These are phyloP conservation scores for Firmiana major DNA, from an alignment of 345 rosid genomes.

Conservation along the genomic window DNA sequence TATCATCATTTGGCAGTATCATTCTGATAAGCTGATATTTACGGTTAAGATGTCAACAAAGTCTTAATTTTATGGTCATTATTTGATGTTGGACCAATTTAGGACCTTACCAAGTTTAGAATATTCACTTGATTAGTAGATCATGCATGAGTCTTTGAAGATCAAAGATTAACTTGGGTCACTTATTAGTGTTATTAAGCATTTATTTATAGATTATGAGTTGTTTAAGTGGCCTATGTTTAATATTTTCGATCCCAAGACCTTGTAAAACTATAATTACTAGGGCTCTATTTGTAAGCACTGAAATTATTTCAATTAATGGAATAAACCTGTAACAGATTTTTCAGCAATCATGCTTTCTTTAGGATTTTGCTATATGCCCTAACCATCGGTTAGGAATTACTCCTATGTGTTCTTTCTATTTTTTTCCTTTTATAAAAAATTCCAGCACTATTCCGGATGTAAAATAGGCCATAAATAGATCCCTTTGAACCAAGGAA, in stretches of 20 bases:
- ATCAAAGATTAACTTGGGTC: neutral
- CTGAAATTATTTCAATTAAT: constrained; percentile 3
- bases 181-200: neutral
- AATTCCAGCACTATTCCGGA: neutral
- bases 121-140: neutral
- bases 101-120: neutral
- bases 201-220: neutral
- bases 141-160: neutral
- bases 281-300: neutral
- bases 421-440: neutral
- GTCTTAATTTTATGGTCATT: neutral
- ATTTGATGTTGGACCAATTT: neutral
- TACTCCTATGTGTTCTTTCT: neutral
- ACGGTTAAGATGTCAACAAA: neutral
- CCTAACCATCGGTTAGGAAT: neutral
- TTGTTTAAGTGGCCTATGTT: neutral
- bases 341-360: neutral
- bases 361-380: neutral
- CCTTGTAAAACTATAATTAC: neutral
- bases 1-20: neutral
- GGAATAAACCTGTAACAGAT: neutral
- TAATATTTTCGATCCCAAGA: neutral
- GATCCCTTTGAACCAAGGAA: neutral
- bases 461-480: neutral
- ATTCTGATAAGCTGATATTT: neutral